A percentile compares a stretch with the other conserved stretches of the same genome.
Conservation (phyloP, 2,329 filamentous ascomycete genomes). For the Cladosporium sp. region DNA sequence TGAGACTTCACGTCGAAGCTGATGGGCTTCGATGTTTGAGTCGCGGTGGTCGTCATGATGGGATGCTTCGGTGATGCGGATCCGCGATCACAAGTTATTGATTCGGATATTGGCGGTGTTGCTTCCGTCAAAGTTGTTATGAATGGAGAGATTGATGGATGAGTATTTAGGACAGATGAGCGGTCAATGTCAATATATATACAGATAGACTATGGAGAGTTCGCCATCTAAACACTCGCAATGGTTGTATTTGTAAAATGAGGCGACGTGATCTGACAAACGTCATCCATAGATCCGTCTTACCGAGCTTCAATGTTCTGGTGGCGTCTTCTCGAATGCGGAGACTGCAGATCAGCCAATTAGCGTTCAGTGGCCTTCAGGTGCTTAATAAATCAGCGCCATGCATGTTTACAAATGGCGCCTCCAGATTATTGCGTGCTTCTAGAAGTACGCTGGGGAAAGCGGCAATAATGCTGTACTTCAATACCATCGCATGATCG, state of each 20-base stretch:
- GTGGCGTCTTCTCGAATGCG: conserved; percentile 5
- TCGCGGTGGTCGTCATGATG: conserved; percentile 20
- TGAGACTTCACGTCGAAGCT: conserved; percentile 19
- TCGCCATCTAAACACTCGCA: background rate
- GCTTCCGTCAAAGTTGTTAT: background rate
- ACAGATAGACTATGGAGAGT: background rate
- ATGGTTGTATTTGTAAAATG: background rate
- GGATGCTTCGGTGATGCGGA: background rate
- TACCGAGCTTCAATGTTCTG: background rate
- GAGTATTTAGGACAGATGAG: background rate
- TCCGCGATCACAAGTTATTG: background rate
- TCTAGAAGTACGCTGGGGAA: background rate
- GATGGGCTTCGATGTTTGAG: conserved; percentile 16
- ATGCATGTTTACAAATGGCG: too few species aligned
- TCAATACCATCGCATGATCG: too few species aligned
- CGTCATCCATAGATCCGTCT: background rate
- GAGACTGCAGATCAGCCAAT: conserved; percentile 1
- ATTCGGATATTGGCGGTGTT: background rate
- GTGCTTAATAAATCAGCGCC: conserved; percentile 7
- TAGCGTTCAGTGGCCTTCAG: background rate
- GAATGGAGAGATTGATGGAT: background rate
- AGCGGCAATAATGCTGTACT: too few species aligned
- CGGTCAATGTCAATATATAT: background rate
- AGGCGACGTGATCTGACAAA: background rate
- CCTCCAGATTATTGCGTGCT: background rate